phyloP scores from a whole-genome alignment of 2,329 filamentous ascomycete species.

The Botryotinia convoluta region DNA sequence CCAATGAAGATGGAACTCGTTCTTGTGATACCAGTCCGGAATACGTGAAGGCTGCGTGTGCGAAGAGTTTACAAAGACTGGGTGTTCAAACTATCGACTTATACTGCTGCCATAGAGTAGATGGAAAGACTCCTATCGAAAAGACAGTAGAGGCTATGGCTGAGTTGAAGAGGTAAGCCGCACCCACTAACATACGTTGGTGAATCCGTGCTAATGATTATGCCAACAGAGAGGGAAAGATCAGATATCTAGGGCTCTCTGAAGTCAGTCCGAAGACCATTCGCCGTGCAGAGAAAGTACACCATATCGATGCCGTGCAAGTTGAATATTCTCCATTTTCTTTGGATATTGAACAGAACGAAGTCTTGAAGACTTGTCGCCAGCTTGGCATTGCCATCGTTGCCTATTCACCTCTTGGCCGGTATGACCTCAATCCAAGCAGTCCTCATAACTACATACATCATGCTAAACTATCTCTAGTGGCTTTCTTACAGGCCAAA shows the following conservation, averaged over 20 bases:
- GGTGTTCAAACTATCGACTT: slow-evolving; percentile 43
- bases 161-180: slow-evolving; percentile 38
- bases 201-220: slow-evolving; percentile 18
- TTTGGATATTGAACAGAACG: slow-evolving; percentile 56
- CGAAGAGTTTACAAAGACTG: slow-evolving; percentile 43
- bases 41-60: slow-evolving; percentile 44
- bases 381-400: slow-evolving; percentile 58
- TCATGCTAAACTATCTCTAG: neutral
- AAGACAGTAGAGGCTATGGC: slow-evolving; percentile 44
- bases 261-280: slow-evolving; percentile 51
- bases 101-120: slow-evolving; percentile 39
- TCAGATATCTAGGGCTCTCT: slow-evolving; percentile 55
- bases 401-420: slow-evolving; percentile 57
- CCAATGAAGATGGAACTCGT: neutral
- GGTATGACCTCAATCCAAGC: slow-evolving; percentile 23
- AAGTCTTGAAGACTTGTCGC: slow-evolving; percentile 52
- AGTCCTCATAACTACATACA: neutral
- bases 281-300: slow-evolving; percentile 49
- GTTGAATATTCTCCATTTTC: slow-evolving; percentile 54
- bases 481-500: slow-evolving; percentile 55
- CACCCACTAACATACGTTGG: neutral
- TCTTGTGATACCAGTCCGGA: slow-evolving; percentile 41
- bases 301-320: slow-evolving; percentile 51
- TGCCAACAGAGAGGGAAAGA: slow-evolving; percentile 47
- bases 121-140: slow-evolving; percentile 43